Evolutionary conservation across 179 eudicot genomes (phyloP).

Genomic region (Nepenthes alata): DNA sequence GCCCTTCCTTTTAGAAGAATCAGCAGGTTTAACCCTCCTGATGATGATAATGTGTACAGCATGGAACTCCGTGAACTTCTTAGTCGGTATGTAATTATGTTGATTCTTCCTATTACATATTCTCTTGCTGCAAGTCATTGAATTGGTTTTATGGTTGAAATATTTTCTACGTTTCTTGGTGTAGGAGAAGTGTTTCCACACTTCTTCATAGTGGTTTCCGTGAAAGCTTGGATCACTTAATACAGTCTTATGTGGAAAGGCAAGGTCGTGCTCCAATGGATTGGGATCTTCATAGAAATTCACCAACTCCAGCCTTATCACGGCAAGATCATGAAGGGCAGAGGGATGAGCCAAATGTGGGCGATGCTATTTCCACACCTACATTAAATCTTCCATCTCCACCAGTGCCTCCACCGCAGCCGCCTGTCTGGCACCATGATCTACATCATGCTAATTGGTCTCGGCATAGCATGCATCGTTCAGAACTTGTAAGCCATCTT

Average conservation of each 20-base stretch:
- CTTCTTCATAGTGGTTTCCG: constrained; percentile 98
- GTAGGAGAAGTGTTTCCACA: constrained; percentile 94
- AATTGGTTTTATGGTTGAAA: neutral
- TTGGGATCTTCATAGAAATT: constrained; percentile 80
- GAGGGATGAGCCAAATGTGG: constrained; percentile 40
- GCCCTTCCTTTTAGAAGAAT: constrained; percentile 43
- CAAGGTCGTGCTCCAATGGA: constrained; percentile 68
- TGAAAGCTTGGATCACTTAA: constrained; percentile 86
- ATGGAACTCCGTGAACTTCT: constrained; percentile 96
- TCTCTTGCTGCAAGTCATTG: neutral
- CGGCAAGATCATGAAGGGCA: constrained; percentile 45
- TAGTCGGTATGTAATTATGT: constrained; percentile 44
- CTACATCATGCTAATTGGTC: constrained; percentile 76
- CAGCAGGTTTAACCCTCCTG: constrained; percentile 76
- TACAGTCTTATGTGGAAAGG: constrained; percentile 89
- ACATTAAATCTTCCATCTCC: constrained; percentile 64
- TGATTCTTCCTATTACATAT: neutral
- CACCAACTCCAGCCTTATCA: constrained; percentile 48
- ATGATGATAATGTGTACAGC: constrained; percentile 89
- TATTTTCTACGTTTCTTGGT: neutral
- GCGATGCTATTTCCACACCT: constrained; percentile 38
- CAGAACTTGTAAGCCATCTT: constrained; percentile 42
- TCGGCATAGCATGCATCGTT: constrained; percentile 66
- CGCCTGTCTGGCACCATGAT: constrained; percentile 82
- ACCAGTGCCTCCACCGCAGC: constrained; percentile 93